Evolutionary conservation across 148 eudicot species (phyloP), one percentile per base, ranked within the genome.

Genomic region (Fagopyrum homotropicum): DNA sequence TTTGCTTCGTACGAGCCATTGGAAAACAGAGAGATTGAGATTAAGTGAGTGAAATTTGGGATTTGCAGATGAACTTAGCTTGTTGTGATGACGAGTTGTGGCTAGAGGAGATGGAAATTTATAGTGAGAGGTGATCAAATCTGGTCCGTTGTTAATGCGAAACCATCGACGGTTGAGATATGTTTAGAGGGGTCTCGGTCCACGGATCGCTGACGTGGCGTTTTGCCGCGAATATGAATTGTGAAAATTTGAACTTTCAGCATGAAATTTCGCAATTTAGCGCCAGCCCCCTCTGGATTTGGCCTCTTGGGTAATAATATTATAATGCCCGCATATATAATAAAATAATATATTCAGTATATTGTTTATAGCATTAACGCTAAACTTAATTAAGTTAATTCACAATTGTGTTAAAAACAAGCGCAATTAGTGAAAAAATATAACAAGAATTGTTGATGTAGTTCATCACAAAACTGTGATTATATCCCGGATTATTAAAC

Each of bases 1-100:
- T 63, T 45, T 63, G 69, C 69, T 63, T 63, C 7, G 69, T 63
- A 22, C 69, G 69, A 6, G 69, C 69, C 69, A 63, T 63, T 63
- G 45, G 7, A 29, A 8, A 29, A 3, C n/a, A 4, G 17, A 63
- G n/a, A 63, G 16, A 29, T 3, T 0, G 69, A 30, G 45, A 63
- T 5, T 7, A 2, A 6, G 16, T 10, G 5, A 26, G 30, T 26
- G 69, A 2, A 45, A 30, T 12, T 60, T 60, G 19, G 66, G 52
- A 10, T 22, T 60, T 60, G 35, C 14, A 4, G 12, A 60, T 4
- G 40, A 26, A 10, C 1, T 22, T 15, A 4, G 52, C 15, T 49
- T 49, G 52, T 49, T 49, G 52, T 2, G 57, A 14, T 52, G 57
- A 7, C 0, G 9, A 17, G 9, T 6, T 57, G 63, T 7, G 17